phyloP scores from a whole-genome alignment of 805 yeast genomes.

The Lachancea dasiensis region DNA sequence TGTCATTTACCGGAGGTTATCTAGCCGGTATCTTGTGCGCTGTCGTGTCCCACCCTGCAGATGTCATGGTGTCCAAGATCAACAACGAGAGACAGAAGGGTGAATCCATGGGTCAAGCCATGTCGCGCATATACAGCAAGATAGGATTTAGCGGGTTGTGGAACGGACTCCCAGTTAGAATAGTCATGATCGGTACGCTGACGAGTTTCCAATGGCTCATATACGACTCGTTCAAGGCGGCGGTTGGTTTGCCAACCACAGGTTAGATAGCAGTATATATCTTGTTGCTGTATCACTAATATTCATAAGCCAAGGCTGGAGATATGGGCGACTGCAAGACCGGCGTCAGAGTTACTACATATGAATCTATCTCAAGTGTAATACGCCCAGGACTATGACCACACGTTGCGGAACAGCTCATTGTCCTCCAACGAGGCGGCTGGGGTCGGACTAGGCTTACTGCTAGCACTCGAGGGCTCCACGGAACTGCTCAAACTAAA shows the following conservation, averaged over 20 bases:
- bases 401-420: constrained; percentile 63
- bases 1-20: constrained; percentile 92
- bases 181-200: constrained; percentile 94
- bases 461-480: constrained; percentile 9
- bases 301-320: no score
- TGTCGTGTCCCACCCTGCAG: constrained; percentile 96
- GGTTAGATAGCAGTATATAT: constrained; percentile 41
- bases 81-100: constrained; percentile 57
- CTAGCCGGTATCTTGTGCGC: constrained; percentile 98
- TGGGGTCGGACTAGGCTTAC: constrained; percentile 11
- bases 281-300: no score
- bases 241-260: constrained; percentile 90
- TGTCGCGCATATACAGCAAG: constrained; percentile 64
- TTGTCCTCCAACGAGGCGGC: constrained; percentile 41
- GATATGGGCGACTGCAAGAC: no score
- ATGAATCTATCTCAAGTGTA: background rate
- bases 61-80: constrained; percentile 93
- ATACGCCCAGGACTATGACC: constrained; percentile 39
- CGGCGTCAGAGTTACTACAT: no score
- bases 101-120: constrained; percentile 66
- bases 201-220: constrained; percentile 97
- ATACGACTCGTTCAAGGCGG: constrained; percentile 94
- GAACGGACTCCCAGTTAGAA: constrained; percentile 93
- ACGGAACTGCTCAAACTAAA: constrained; percentile 8
- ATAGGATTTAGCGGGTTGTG: constrained; percentile 91